Conservation (phyloP, 768 basidiomycete species). For the Rhodotorula diobovata region DNA sequence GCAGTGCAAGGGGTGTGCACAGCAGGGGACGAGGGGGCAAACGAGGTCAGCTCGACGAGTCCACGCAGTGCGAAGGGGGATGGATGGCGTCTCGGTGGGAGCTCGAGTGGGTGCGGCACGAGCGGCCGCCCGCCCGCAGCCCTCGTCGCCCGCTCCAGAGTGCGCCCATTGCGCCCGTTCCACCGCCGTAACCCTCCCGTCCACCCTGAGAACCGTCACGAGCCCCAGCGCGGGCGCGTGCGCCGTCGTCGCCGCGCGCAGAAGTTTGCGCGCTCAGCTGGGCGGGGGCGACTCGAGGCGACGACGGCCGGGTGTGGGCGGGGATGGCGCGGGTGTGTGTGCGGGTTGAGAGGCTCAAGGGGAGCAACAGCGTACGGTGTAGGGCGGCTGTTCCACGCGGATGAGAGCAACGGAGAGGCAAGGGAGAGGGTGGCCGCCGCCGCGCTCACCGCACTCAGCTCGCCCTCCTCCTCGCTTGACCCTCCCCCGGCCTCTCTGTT, state of each 20-base stretch:
- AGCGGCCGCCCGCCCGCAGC: background rate
- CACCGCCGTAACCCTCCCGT: background rate
- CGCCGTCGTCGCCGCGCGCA: background rate
- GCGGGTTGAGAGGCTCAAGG: background rate
- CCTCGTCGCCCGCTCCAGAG: background rate
- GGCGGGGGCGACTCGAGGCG: background rate
- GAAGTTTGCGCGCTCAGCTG: background rate
- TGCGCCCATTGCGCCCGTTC: background rate
- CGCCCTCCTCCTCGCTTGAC: background rate
- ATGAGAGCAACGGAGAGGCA: conserved; percentile 4
- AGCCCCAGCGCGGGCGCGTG: no score
- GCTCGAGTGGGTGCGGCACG: no score
- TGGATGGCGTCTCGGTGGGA: no score
- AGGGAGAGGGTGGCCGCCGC: no score
- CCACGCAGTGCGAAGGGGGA: no score
- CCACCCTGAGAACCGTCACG: no score
- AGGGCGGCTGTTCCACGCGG: conserved; percentile 4
- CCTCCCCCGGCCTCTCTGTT: background rate
- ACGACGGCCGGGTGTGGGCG: no score
- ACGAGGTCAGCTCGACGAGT: background rate
- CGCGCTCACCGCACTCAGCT: background rate
- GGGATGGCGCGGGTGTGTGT: background rate
- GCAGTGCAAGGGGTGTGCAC: no score
- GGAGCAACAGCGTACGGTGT: conserved; percentile 4
- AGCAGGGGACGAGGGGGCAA: no score